These are phyloP conservation scores for Clitopilus passeckerianus DNA, from an alignment of 768 basidiomycete species.

Conservation along the genomic window DNA sequence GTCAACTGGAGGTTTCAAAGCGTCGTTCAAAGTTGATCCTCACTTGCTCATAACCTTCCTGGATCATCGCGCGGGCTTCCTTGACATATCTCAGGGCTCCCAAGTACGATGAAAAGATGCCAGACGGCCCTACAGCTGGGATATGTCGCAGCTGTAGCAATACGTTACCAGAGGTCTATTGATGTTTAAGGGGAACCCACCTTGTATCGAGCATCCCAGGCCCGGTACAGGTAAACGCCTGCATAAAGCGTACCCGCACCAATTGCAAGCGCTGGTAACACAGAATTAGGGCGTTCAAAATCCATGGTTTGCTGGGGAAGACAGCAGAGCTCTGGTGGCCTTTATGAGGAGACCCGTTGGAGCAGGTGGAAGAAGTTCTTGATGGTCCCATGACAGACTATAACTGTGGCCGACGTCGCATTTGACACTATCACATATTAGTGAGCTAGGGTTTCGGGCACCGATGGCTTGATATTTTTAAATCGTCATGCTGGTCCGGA, in stretches of 20 bases:
- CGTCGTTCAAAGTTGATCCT: background rate
- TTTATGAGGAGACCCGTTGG: background rate
- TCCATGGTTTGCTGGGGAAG: background rate
- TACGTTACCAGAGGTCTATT: too few relatives aligned
- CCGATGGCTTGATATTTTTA: background rate
- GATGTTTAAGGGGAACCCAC: constrained; percentile 20
- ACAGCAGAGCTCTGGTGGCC: background rate
- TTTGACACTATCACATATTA: background rate
- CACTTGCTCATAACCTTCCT: constrained; percentile 27
- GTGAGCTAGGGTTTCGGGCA: background rate
- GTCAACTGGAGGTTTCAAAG: background rate
- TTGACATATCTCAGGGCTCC: constrained; percentile 18
- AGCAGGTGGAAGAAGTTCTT: too few relatives aligned
- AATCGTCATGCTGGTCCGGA: too few relatives aligned
- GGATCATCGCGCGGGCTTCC: constrained; percentile 19
- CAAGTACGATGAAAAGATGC: constrained; percentile 23
- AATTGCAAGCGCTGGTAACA: background rate
- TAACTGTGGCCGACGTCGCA: background rate
- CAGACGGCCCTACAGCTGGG: constrained; percentile 26
- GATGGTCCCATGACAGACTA: background rate
- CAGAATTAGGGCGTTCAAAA: background rate
- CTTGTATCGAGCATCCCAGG: constrained; percentile 12
- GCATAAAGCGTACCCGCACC: background rate
- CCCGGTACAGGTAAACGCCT: background rate
- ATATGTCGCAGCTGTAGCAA: constrained; percentile 15